Conservation (phyloP, 352 stramenopile genomes). For the Phytophthora cactorum region DNA sequence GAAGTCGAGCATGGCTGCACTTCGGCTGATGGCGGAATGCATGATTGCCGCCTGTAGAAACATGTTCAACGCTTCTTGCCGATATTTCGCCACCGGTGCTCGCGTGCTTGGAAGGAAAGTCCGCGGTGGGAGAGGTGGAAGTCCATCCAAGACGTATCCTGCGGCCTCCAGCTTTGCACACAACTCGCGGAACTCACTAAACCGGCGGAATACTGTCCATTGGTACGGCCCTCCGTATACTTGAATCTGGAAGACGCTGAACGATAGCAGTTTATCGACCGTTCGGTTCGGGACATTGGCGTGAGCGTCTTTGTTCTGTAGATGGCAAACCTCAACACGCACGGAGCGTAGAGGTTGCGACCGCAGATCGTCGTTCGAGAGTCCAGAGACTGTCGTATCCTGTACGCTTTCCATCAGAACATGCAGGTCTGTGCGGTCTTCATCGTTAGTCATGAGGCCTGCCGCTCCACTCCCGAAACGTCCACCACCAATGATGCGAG, state of each 20-base stretch:
- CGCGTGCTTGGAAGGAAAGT: constrained; percentile 83
- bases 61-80: constrained; percentile 79
- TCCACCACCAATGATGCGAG: constrained; percentile 34
- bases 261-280: constrained; percentile 78
- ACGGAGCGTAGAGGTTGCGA: constrained; percentile 81
- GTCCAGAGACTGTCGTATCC: constrained; percentile 78
- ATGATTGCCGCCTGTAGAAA: constrained; percentile 86
- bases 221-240: constrained; percentile 87
- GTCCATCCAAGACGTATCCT: constrained; percentile 53
- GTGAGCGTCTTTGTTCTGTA: constrained; percentile 89
- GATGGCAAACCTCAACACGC: constrained; percentile 82
- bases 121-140: constrained; percentile 70
- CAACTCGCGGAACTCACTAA: constrained; percentile 81
- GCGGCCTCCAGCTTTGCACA: constrained; percentile 52
- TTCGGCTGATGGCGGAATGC: constrained; percentile 81
- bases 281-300: constrained; percentile 74
- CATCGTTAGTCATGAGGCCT: constrained; percentile 47
- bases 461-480: constrained; percentile 16
- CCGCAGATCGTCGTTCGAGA: constrained; percentile 72
- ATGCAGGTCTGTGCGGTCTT: constrained; percentile 76
- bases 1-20: constrained; percentile 75
- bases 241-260: constrained; percentile 86
- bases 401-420: constrained; percentile 85
- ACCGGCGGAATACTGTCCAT: constrained; percentile 87
- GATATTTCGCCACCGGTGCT: constrained; percentile 65